A percentile compares a stretch with the other conserved stretches of the same genome.
Conservation (phyloP, 345 rosid genomes). For the Rhodamnia rubescens region DNA sequence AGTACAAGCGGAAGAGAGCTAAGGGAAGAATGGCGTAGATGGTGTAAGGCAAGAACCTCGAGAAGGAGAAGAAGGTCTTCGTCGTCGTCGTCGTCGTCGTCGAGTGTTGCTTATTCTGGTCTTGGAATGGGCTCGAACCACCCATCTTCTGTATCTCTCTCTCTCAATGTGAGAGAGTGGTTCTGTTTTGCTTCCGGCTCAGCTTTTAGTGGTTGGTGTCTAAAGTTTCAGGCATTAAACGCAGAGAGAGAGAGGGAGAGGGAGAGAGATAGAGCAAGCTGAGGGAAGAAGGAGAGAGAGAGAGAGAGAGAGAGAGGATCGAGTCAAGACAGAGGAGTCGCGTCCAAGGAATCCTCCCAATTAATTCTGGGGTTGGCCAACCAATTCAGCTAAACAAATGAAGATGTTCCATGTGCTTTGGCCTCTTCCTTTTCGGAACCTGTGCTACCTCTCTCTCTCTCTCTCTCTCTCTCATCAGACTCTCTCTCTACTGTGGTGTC, state of each 20-base stretch:
- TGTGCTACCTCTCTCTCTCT: background rate
- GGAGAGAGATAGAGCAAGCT: background rate
- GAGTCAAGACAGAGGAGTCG: background rate
- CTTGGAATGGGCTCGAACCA: slow-evolving; percentile 21
- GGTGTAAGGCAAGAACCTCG: slow-evolving; percentile 33
- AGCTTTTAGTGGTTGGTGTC: background rate
- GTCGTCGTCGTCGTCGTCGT: too few relatives aligned
- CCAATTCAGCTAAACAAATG: background rate
- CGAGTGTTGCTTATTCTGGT: background rate
- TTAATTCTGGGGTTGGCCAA: background rate
- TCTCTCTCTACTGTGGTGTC: background rate
- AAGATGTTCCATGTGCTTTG: background rate
- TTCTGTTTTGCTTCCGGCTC: background rate
- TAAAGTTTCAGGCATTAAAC: background rate
- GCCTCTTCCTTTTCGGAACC: background rate
- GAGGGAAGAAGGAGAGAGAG: background rate
- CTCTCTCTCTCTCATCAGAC: background rate
- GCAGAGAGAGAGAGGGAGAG: background rate
- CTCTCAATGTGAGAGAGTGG: background rate
- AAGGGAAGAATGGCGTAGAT: slow-evolving; percentile 26
- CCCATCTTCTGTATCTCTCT: slow-evolving; percentile 24
- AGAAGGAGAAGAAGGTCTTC: slow-evolving; percentile 8
- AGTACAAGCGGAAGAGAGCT: slow-evolving; percentile 38
- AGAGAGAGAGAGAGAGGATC: background rate
- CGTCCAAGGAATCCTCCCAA: background rate